Evolutionary conservation across 495 filamentous ascomycete species (phyloP), one percentile per base, ranked within the genome.

Genomic region (Hypoxylon fragiforme): DNA sequence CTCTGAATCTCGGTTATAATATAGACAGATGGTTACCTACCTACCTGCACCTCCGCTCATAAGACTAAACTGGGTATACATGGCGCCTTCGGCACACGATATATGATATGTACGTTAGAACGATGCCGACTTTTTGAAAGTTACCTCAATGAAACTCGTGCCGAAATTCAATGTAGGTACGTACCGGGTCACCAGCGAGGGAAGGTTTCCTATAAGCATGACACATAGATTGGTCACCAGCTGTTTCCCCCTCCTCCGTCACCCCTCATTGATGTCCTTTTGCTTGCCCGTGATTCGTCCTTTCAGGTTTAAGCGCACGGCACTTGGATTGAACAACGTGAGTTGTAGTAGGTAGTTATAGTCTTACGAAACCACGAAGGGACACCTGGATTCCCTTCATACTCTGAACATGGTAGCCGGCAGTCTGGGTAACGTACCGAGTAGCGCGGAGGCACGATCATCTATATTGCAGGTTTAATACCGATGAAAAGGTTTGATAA

Each of bases 1-100:
- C 51, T 24, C 44, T 34, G n/a, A 53, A 57, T 57, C 58, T 53
- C 44, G 58, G 52, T 44, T 45, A 19, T 53, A 20, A 53, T 62
- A n/a, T 57, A 36, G 47, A 50, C 51, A 40, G 38, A 37, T n/a
- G n/a, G n/a, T n/a, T n/a, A n/a, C n/a, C n/a, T n/a, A n/a, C n/a
- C n/a, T n/a, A n/a, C n/a, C n/a, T n/a, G n/a, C n/a, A n/a, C n/a
- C n/a, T n/a, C n/a, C n/a, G n/a, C n/a, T n/a, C n/a, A n/a, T n/a
- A n/a, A n/a, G n/a, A n/a, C n/a, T n/a, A n/a, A n/a, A n/a, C n/a
- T n/a, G n/a, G n/a, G n/a, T n/a, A n/a, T n/a, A n/a, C n/a, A 30
- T 18, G 20, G 36, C 44, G 36, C 32, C 14, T 43, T 44, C 21
- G 44, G 41, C 40, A 24, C 35, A 26, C 24, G 32, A n/a, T 30